A percentile compares a stretch with the other conserved stretches of the same genome.
These are phyloP conservation scores for Penicillium coffeae DNA, from an alignment of 495 filamentous ascomycete genomes.

Conservation along the genomic window DNA sequence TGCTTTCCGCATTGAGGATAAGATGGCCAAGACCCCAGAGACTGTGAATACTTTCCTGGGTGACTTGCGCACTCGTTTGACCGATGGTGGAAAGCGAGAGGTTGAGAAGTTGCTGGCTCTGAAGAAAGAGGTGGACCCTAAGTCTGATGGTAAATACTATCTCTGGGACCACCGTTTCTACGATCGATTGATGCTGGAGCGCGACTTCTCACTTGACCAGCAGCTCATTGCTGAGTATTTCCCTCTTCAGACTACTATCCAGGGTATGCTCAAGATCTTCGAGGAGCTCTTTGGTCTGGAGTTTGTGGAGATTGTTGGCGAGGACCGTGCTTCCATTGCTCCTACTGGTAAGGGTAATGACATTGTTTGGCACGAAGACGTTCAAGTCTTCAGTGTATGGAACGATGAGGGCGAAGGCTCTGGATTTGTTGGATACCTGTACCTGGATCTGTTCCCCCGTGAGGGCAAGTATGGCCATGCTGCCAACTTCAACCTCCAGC, in stretches of 20 bases:
- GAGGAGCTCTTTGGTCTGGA: constrained; percentile 88
- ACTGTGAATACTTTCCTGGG: constrained; percentile 80
- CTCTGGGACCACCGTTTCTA: constrained; percentile 91
- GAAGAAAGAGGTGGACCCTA: constrained; percentile 70
- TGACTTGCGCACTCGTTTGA: constrained; percentile 71
- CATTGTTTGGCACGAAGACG: constrained; percentile 70
- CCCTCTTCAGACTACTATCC: constrained; percentile 76
- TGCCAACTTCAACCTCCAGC: constrained; percentile 76
- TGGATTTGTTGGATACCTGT: constrained; percentile 69
- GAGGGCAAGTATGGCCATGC: constrained; percentile 67
- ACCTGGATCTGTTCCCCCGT: constrained; percentile 64
- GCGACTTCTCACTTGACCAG: constrained; percentile 84
- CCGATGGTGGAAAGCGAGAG: constrained; percentile 75
- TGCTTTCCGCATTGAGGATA: constrained; percentile 85
- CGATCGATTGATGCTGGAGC: constrained; percentile 87
- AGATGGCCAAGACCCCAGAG: constrained; percentile 93
- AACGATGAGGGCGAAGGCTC: constrained; percentile 60
- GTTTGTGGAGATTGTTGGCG: constrained; percentile 74
- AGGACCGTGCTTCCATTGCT: constrained; percentile 53
- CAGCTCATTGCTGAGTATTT: constrained; percentile 92
- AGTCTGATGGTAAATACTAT: constrained; percentile 72
- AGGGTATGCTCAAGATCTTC: constrained; percentile 91
- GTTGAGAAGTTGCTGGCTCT: constrained; percentile 65
- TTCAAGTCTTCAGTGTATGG: constrained; percentile 68
- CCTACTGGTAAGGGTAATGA: constrained; percentile 57